Conservation (phyloP, 169 alveolate genomes). For the Theileria equi region DNA sequence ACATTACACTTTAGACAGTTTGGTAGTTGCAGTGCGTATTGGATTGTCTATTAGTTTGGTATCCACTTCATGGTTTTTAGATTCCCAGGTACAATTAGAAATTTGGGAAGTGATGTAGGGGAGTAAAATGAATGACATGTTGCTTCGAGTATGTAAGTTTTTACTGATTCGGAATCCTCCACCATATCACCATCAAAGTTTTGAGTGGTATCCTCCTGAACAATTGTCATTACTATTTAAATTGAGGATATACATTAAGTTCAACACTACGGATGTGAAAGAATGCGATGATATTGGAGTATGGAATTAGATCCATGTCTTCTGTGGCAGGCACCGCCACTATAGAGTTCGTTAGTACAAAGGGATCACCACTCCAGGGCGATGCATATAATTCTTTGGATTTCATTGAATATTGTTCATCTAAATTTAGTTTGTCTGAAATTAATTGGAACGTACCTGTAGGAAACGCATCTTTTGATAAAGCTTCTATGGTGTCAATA, state of each 20-base stretch:
- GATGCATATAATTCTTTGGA: slow-evolving; percentile 20
- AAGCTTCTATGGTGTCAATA: slow-evolving; percentile 35
- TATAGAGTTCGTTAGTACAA: slow-evolving; percentile 44
- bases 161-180: neutral
- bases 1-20: too few species aligned
- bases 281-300: slow-evolving; percentile 53
- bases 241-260: slow-evolving; percentile 13
- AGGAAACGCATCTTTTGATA: slow-evolving; percentile 71
- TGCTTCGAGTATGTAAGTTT: slow-evolving; percentile 40
- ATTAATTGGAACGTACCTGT: slow-evolving; percentile 45
- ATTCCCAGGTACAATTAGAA: slow-evolving; percentile 67
- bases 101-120: slow-evolving; percentile 66
- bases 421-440: slow-evolving; percentile 1
- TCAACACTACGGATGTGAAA: slow-evolving; percentile 59
- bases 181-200: slow-evolving; percentile 3
- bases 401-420: slow-evolving; percentile 3
- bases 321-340: slow-evolving; percentile 65
- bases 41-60: too few species aligned
- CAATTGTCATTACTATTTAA: neutral
- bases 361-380: slow-evolving; percentile 63
- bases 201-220: neutral
- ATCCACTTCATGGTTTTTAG: slow-evolving; percentile 48
- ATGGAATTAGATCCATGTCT: slow-evolving; percentile 55
- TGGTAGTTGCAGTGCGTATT: too few species aligned
- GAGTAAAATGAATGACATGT: slow-evolving; percentile 65